Base-by-base conservation (phyloP, 257 asterid genomes). In the Penstemon newberryi region DNA sequence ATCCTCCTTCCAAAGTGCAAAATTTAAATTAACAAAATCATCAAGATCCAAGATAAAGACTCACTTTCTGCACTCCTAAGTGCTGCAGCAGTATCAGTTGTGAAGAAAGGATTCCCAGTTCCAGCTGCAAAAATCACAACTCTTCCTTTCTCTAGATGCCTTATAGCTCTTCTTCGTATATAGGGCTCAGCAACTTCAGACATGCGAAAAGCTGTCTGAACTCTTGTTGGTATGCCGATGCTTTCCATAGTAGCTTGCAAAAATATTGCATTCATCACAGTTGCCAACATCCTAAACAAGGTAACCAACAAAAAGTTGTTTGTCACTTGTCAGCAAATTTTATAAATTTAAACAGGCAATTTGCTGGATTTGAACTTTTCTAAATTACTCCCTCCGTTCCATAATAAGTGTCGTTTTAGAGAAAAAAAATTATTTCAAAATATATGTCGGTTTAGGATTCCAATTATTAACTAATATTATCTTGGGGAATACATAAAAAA, bases 71-170 rank as follows among this genome's bases (percentile, higher is more conserved):
- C 97, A 78, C 84, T 78, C 66, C 99, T 85, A 71, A 93, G 95
- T 46, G 97, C 97, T 7, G 99, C 99, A 43, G 99, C 99, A 72
- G 97, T 93, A 71, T 93, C 99, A 8, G 99, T 93, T n/a, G 99
- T 90, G 91, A 93, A 93, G 89, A 93, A 91, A 60, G 99, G 97
- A 83, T 93, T 93, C 40, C 97, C 97, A 54, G 97, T 93, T 59
- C 97, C 99, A 3, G 99, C 97, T 18, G 97, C 97, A 81, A 93
- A 93, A 66, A 93, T 93, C 18, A 93, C 99, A 13, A 93, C 99
- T 65, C 99, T 83, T 52, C 99, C 97, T 78, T 93, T 93, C 91
- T 93, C 99, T 41, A 93, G 78, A 89, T 89, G 99, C 84, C 97
- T 79, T 57, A 93, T 81, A 58, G 99, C 99, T 78, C 97, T 85